Conservation (phyloP, 2,329 filamentous ascomycete species). For the Neonectria hederae region DNA sequence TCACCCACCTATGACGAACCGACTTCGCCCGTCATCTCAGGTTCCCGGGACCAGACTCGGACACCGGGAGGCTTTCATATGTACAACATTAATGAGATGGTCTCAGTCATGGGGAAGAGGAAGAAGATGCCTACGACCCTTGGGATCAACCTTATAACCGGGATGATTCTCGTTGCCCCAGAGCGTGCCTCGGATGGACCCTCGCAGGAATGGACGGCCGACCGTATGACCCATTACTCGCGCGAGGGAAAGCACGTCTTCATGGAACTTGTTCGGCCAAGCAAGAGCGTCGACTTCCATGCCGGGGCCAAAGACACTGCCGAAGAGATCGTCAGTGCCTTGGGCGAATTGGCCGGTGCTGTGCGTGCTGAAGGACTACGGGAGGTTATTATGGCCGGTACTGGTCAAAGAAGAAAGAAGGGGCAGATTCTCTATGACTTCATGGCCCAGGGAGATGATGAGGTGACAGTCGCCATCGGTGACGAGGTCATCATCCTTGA, state of each 20-base stretch:
- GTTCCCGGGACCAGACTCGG: conserved; percentile 54
- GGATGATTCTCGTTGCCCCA: conserved; percentile 88
- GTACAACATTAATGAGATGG: conserved; percentile 98
- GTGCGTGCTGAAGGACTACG: conserved; percentile 83
- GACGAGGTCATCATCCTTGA: conserved; percentile 94
- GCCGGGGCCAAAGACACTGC: conserved; percentile 97
- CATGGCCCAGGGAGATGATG: conserved; percentile 94
- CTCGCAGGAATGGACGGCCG: conserved; percentile 91
- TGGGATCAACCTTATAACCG: conserved; percentile 90
- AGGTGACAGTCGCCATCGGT: conserved; percentile 88
- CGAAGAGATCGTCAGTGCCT: conserved; percentile 86
- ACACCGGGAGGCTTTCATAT: conserved; percentile 88
- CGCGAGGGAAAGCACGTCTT: conserved; percentile 99
- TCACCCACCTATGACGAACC: conserved; percentile 38
- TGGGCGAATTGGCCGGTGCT: conserved; percentile 90
- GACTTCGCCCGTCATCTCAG: conserved; percentile 31
- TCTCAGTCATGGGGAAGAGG: conserved; percentile 94
- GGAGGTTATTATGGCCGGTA: conserved; percentile 85
- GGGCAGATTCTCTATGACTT: conserved; percentile 94
- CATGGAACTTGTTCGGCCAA: conserved; percentile 88
- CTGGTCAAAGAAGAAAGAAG: conserved; percentile 85
- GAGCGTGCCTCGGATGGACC: conserved; percentile 85
- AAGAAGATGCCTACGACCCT: conserved; percentile 99
- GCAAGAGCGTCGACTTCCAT: conserved; percentile 96
- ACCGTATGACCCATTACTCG: conserved; percentile 96